Evolutionary conservation across 148 eudicot genomes (phyloP), one percentile per base, ranked within the genome.

Genomic region (Vaccinium vitisidaea): DNA sequence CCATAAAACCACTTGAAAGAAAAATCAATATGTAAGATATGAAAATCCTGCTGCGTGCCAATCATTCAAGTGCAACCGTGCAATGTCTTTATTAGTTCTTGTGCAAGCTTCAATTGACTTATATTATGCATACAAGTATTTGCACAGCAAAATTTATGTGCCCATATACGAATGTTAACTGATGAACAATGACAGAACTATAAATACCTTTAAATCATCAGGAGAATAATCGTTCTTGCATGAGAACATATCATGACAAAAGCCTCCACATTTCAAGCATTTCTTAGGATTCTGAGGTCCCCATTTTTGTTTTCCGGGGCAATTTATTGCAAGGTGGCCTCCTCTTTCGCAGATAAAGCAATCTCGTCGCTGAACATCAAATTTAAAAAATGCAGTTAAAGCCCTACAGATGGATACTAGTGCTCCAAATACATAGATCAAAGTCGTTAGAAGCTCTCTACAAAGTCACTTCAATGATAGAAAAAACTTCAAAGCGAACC

Each of bases 181-280:
- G 2, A 67, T n/a, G 48, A 2, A 73, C 13, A 49, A 27, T 21
- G 4, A 61, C 21, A 32, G 56, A 85, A 67, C 5, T 46, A 39
- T 21, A 82, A 63, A 19, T 9, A 95, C 99, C 98, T 95, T 93
- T 63, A 97, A 94, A 85, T 95, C 98, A 77, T 94, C 96, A 65
- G 86, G 83, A 27, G 90, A 90, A 87, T 97, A 97, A 85, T 87
- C 88, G 77, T 87, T 92, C 80, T 85, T 88, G 90, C 99, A 97
- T 13, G 89, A 90, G 84, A 87, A 82, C 96, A 97, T 91, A 30
- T 87, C 93, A 90, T 97, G 98, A 43, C 92, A 94, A 71, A 89
- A 85, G 84, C 95, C 92, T 86, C 99, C 99, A 87, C 99, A 97
- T 88, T 91, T 95, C 77, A 97, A 90, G 86, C 99, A 97, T 43